phyloP scores from a whole-genome alignment of 345 rosid species.

The Toxicodendron radicans region DNA sequence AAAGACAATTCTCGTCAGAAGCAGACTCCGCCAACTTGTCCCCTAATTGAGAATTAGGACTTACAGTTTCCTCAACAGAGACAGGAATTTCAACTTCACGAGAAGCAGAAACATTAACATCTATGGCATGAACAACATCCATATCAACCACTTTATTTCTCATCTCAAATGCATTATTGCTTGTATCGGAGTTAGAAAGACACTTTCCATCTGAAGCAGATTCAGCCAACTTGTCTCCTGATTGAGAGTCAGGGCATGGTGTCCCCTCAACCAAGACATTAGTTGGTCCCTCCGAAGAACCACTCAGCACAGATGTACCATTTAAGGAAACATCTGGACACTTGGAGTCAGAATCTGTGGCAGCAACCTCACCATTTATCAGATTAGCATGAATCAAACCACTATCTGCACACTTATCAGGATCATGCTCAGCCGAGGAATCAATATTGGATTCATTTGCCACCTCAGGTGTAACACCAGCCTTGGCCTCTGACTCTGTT shows the following conservation, averaged over 20 bases:
- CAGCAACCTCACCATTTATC: slow-evolving; percentile 30
- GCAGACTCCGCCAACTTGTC: slow-evolving; percentile 21
- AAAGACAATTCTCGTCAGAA: slow-evolving; percentile 14
- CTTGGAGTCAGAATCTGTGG: slow-evolving; percentile 31
- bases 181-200: not conserved
- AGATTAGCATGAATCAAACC: slow-evolving; percentile 15
- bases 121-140: slow-evolving; percentile 10
- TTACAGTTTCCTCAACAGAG: slow-evolving; percentile 3
- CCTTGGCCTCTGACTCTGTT: slow-evolving; percentile 16
- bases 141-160: slow-evolving; percentile 13
- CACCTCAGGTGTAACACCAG: slow-evolving; percentile 19
- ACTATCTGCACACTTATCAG: slow-evolving; percentile 27
- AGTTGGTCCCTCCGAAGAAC: slow-evolving; percentile 24
- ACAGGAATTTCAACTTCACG: slow-evolving; percentile 9
- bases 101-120: slow-evolving; percentile 19
- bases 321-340: slow-evolving; percentile 21
- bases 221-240: slow-evolving; percentile 21
- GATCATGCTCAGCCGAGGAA: slow-evolving; percentile 34
- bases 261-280: slow-evolving; percentile 12
- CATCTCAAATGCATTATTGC: slow-evolving; percentile 4
- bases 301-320: slow-evolving; percentile 23
- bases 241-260: slow-evolving; percentile 16
- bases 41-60: slow-evolving; percentile 24
- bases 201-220: slow-evolving; percentile 19
- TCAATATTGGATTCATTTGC: slow-evolving; percentile 34